Conservation (phyloP, 306 rosid species). For the Dalbergia cultrata region DNA sequence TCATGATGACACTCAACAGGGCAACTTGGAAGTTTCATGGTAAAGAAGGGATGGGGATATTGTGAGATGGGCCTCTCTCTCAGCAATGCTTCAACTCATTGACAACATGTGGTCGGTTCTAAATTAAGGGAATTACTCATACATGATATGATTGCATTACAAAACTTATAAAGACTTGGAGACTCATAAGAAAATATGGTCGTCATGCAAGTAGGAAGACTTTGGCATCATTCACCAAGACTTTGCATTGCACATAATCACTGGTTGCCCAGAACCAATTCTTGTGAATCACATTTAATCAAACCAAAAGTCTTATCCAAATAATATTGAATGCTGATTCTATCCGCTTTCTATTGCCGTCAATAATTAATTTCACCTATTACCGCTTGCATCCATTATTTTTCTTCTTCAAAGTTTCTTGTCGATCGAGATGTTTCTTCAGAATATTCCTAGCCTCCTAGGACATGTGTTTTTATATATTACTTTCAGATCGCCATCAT, state of each 20-base stretch:
- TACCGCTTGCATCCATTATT: constrained; percentile 8
- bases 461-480: neutral
- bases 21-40: constrained; percentile 25
- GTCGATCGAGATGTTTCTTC: neutral
- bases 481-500: constrained; percentile 28
- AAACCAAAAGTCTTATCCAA: neutral
- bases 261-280: neutral
- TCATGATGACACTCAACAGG: constrained; percentile 44
- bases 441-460: constrained; percentile 4
- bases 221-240: constrained; percentile 29
- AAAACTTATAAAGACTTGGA: constrained; percentile 17
- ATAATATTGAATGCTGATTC: neutral
- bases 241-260: constrained; percentile 28
- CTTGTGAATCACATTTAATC: neutral
- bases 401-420: neutral
- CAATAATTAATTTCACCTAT: neutral
- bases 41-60: neutral
- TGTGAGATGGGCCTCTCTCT: neutral
- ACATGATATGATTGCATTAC: constrained; percentile 35
- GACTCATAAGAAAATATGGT: neutral
- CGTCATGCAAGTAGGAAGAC: neutral
- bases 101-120: constrained; percentile 8
- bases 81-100: constrained; percentile 20
- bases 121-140: constrained; percentile 34
- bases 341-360: constrained; percentile 2